phyloP scores from a whole-genome alignment of 1,284 basidiomycete genomes.

The Ustilago nuda region DNA sequence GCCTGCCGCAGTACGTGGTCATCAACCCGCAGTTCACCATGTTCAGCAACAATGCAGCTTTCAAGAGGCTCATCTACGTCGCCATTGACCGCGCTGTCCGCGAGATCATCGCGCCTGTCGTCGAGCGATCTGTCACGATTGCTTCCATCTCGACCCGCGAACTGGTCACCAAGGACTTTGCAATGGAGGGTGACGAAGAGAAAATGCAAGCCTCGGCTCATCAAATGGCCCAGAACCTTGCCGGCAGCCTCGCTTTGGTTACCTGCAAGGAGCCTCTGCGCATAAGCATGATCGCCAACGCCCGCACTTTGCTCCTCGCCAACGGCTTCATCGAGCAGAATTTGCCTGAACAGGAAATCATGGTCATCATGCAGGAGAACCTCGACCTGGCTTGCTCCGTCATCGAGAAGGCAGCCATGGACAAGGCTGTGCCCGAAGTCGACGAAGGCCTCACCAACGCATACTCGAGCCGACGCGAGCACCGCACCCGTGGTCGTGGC shows the following conservation, averaged over 20 bases:
- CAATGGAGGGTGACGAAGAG: slow-evolving; percentile 89
- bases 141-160: slow-evolving; percentile 97
- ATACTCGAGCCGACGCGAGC: slow-evolving; percentile 82
- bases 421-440: slow-evolving; percentile 92
- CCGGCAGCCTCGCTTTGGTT: slow-evolving; percentile 93
- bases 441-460: slow-evolving; percentile 87
- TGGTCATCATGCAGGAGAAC: slow-evolving; percentile 90
- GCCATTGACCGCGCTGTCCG: slow-evolving; percentile 94
- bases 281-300: slow-evolving; percentile 89
- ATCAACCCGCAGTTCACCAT: slow-evolving; percentile 77
- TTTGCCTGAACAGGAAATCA: slow-evolving; percentile 74
- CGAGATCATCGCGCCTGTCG: slow-evolving; percentile 97
- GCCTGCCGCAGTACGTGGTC: slow-evolving; percentile 79
- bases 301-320: slow-evolving; percentile 77
- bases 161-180: slow-evolving; percentile 95
- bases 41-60: slow-evolving; percentile 81
- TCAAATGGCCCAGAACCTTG: slow-evolving; percentile 95
- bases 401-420: slow-evolving; percentile 98
- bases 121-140: slow-evolving; percentile 98
- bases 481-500: slow-evolving; percentile 78
- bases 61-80: slow-evolving; percentile 91
- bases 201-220: slow-evolving; percentile 92
- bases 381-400: slow-evolving; percentile 92
- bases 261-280: slow-evolving; percentile 98
- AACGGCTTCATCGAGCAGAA: slow-evolving; percentile 72